Evolutionary conservation across 495 filamentous ascomycete genomes (phyloP), one percentile per base, ranked within the genome.

Genomic region (Aspergillus indologenus): DNA sequence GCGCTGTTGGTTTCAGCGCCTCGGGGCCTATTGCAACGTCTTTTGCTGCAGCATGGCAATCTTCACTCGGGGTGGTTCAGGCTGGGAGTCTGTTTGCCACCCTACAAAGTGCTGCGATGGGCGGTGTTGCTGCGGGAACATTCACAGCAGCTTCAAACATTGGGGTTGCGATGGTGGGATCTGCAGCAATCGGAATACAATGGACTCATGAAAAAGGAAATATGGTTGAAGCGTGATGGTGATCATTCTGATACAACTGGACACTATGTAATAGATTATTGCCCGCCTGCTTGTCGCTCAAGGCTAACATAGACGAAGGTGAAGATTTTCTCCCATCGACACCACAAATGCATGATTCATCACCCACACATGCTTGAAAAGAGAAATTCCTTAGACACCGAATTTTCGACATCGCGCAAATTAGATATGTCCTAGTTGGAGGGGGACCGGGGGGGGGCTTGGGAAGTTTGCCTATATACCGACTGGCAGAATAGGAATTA

Each of bases 131-230:
- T 48, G 54, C 54, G 20, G 54, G 54, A 19, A 48, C 54, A 47
- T 56, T 56, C 31, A 56, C 54, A 46, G 47, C 54, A 29, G 54
- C 54, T 48, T 56, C 44, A 45, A 47, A 29, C 47, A 56, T 56
- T 56, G 54, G 54, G 42, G n/a, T 56, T 31, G 54, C 20, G 54
- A 56, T 56, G 44, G 19, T 56, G 43, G 54, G 54, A 31, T 56
- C 54, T 24, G 54, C 54, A 45, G 54, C 54, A 48, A 23, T 56
- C 31, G 43, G 54, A 26, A 31, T 43, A 40, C 14, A 29, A 29
- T 29, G 26, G 26, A 29, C 26, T 29, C 26, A 29, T 29, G 9
- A 29, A 29, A 29, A 29, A 29, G 4, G 26, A 9, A 3, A 29
- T 29, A 29, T 29, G 31, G 26, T n/a, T 43, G 52, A 43, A 54